A percentile compares a stretch with the other conserved stretches of the same genome.
These are phyloP conservation scores for Pseudocercospora pini-densiflorae DNA, from an alignment of 2,329 filamentous ascomycete species.

Conservation along the genomic window DNA sequence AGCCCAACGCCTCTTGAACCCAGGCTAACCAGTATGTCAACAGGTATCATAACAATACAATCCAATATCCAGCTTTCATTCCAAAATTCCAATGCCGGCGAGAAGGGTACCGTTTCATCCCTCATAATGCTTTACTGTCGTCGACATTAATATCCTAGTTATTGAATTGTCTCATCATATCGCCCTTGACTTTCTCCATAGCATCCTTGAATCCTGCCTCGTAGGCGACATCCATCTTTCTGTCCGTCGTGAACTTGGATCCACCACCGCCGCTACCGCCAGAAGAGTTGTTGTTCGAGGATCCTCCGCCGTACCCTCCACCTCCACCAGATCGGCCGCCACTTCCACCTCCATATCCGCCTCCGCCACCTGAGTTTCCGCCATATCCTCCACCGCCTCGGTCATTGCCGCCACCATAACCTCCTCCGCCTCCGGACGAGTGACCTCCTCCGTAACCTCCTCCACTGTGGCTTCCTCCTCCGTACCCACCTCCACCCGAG, in stretches of 20 bases:
- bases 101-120: slow-evolving; percentile 8
- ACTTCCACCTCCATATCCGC: slow-evolving; percentile 10
- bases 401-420: slow-evolving; percentile 2
- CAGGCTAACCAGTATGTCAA: background rate
- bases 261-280: slow-evolving; percentile 9
- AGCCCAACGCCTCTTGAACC: slow-evolving; percentile 2
- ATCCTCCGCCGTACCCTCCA: slow-evolving; percentile 7
- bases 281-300: slow-evolving; percentile 1
- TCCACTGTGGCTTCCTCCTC: slow-evolving; percentile 5
- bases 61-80: background rate
- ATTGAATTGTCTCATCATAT: slow-evolving; percentile 26
- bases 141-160: slow-evolving; percentile 1
- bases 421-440: background rate
- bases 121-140: slow-evolving; percentile 4
- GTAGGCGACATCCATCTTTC: slow-evolving; percentile 26
- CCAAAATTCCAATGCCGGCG: background rate
- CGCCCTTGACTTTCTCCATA: slow-evolving; percentile 26
- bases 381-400: slow-evolving; percentile 12
- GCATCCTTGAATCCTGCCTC: slow-evolving; percentile 28
- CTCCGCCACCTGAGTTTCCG: slow-evolving; percentile 6
- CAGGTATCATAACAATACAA: slow-evolving; percentile 9
- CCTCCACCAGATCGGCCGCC: background rate
- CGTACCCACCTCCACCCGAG: slow-evolving; percentile 3
- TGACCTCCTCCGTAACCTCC: background rate
- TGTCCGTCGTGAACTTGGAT: slow-evolving; percentile 24